Conservation (phyloP, 495 filamentous ascomycete species). For the Wilcoxina mikolae region DNA sequence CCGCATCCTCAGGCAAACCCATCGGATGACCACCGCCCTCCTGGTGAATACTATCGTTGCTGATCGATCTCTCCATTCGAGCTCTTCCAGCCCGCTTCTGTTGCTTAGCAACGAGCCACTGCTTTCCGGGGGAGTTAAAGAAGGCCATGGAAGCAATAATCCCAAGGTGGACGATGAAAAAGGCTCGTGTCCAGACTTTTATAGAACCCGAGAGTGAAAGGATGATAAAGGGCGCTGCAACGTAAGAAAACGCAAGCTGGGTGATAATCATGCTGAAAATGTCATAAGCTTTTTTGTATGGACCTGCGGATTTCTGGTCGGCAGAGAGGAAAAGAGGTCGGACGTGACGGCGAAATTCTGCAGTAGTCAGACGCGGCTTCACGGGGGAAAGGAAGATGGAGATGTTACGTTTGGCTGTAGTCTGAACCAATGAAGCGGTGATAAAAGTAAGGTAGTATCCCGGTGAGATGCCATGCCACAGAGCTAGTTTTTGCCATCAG, state of each 20-base stretch:
- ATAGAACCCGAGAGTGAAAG: conserved; percentile 53
- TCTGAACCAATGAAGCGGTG: conserved; percentile 78
- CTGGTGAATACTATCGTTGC: conserved; percentile 15
- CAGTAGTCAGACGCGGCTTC: not conserved
- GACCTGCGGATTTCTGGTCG: conserved; percentile 46
- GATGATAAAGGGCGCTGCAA: conserved; percentile 67
- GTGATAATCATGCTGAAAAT: conserved; percentile 63
- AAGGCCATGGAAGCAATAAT: conserved; percentile 50
- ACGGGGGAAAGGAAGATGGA: not conserved
- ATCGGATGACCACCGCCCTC: conserved; percentile 35
- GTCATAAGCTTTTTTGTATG: conserved; percentile 76
- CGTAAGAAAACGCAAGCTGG: conserved; percentile 70
- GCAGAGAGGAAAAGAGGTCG: conserved; percentile 87
- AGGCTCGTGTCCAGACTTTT: conserved; percentile 65
- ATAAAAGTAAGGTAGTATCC: conserved; percentile 90
- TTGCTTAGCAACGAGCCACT: conserved; percentile 41
- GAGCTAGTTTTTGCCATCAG: conserved; percentile 37
- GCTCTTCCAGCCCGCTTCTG: conserved; percentile 33
- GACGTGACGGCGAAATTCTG: conserved; percentile 75
- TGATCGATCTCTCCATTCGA: conserved; percentile 11
- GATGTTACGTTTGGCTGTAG: conserved; percentile 72
- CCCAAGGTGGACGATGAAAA: conserved; percentile 68
- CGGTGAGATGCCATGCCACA: conserved; percentile 97
- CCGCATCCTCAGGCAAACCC: conserved; percentile 64
- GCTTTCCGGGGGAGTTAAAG: conserved; percentile 66